Conservation (phyloP, 2,329 filamentous ascomycete genomes). For the Chrysoporthe deuterocubensis region DNA sequence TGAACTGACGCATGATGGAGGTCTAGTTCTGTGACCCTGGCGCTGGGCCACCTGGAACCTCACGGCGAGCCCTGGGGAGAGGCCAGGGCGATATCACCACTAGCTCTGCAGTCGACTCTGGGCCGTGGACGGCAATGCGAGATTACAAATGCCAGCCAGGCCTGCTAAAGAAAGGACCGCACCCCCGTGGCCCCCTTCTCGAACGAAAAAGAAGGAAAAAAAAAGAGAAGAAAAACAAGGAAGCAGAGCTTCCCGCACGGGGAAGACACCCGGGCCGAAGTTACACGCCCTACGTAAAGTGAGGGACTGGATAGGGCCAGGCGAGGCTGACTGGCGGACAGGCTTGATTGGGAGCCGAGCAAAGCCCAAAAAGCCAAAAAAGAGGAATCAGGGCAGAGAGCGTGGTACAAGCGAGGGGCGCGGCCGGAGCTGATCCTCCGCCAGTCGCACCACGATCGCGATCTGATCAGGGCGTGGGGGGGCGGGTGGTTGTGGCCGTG, state of each 20-base stretch:
- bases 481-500: slow-evolving; percentile 2
- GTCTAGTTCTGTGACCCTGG: too few species aligned
- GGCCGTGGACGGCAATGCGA: too few species aligned
- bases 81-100: too few species aligned
- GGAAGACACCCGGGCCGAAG: not conserved
- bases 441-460: not conserved
- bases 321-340: not conserved
- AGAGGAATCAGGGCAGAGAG: too few species aligned
- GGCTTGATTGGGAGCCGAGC: not conserved
- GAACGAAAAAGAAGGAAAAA: not conserved
- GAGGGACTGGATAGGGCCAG: not conserved
- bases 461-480: not conserved
- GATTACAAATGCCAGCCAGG: not conserved
- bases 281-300: not conserved
- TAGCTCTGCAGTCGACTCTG: too few species aligned
- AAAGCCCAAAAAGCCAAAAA: too few species aligned
- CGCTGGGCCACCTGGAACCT: too few species aligned
- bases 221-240: not conserved
- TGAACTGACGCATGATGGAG: too few species aligned
- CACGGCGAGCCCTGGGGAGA: too few species aligned
- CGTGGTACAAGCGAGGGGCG: not conserved
- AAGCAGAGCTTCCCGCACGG: not conserved
- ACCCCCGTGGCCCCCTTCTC: too few species aligned
- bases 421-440: slow-evolving; percentile 8
- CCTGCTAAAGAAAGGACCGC: not conserved